Evolutionary conservation across 352 stramenopile genomes (phyloP).

Genomic region (Lagenidium giganteum): DNA sequence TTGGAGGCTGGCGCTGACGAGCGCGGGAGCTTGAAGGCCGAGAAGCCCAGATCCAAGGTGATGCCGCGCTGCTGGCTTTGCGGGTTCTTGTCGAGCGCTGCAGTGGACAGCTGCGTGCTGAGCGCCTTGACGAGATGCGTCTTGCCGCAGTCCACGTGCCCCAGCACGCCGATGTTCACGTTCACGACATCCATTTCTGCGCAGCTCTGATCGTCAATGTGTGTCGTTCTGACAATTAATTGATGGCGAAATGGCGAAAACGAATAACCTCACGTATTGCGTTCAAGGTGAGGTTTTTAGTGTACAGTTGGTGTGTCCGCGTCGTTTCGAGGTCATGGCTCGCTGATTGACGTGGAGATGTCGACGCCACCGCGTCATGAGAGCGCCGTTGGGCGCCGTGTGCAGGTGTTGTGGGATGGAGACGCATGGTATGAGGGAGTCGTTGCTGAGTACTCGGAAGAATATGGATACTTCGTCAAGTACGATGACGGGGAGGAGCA

Average conservation of each 20-base stretch:
- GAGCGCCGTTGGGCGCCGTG: slow-evolving; percentile 30
- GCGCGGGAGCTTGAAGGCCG: slow-evolving; percentile 85
- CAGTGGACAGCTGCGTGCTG: slow-evolving; percentile 96
- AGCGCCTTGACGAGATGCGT: slow-evolving; percentile 95
- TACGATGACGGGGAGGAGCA: slow-evolving; percentile 78
- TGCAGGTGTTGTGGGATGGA: slow-evolving; percentile 67
- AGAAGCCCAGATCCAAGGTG: slow-evolving; percentile 99
- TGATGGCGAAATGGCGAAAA: too few relatives aligned
- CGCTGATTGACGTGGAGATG: too few relatives aligned
- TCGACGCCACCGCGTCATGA: too few relatives aligned
- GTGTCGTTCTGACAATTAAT: too few relatives aligned
- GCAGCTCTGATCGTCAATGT: too few relatives aligned
- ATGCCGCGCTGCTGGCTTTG: slow-evolving; percentile 96
- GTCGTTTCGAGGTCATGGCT: too few relatives aligned
- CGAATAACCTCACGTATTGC: too few relatives aligned
- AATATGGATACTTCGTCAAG: slow-evolving; percentile 49
- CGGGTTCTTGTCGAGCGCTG: slow-evolving; percentile 97
- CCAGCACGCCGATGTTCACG: slow-evolving; percentile 98
- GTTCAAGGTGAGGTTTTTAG: too few relatives aligned
- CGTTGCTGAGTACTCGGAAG: slow-evolving; percentile 22
- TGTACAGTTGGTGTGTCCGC: too few relatives aligned
- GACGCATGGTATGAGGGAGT: slow-evolving; percentile 68
- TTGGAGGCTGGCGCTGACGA: too few relatives aligned
- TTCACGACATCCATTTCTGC: slow-evolving; percentile 46
- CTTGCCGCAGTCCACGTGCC: slow-evolving; percentile 98